These are phyloP conservation scores for Pistacia integerrima DNA, from an alignment of 345 rosid species.

Conservation along the genomic window DNA sequence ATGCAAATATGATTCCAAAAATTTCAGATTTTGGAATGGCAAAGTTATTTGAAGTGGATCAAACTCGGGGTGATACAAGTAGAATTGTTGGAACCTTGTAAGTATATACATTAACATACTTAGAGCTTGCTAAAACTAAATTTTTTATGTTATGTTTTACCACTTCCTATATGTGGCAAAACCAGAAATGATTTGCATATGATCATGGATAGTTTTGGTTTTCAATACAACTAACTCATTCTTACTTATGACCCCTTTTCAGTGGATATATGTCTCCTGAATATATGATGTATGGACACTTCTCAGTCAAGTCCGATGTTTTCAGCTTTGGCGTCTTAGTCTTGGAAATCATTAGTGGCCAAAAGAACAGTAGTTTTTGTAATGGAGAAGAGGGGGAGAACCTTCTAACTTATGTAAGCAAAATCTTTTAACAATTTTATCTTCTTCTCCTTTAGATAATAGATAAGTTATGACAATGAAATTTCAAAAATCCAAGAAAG, in stretches of 20 bases:
- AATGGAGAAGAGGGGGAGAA: conserved; percentile 1
- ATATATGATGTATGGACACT: conserved; percentile 31
- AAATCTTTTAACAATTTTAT: background rate
- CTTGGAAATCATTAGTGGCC: conserved; percentile 37
- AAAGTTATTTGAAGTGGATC: background rate
- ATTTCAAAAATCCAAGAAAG: too few relatives aligned
- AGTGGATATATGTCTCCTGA: conserved; percentile 22
- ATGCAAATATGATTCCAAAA: conserved; percentile 7
- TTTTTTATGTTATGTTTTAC: too few relatives aligned
- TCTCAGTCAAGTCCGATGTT: conserved; percentile 38
- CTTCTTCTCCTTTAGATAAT: too few relatives aligned
- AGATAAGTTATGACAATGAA: too few relatives aligned
- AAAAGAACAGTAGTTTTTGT: conserved; percentile 8
- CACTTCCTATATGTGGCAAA: too few relatives aligned
- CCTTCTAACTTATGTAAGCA: conserved; percentile 27
- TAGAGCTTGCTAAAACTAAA: too few relatives aligned
- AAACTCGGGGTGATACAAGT: conserved; percentile 3
- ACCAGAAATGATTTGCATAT: too few relatives aligned
- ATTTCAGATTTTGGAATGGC: conserved; percentile 16
- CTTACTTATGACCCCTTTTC: background rate
- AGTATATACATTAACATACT: background rate
- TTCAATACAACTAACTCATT: too few relatives aligned
- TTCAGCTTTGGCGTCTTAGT: conserved; percentile 42
- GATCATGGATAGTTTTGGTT: too few relatives aligned
- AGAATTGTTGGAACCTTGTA: conserved; percentile 6